Evolutionary conservation across 495 filamentous ascomycete genomes (phyloP).

Genomic region (Cryomyces antarcticus): DNA sequence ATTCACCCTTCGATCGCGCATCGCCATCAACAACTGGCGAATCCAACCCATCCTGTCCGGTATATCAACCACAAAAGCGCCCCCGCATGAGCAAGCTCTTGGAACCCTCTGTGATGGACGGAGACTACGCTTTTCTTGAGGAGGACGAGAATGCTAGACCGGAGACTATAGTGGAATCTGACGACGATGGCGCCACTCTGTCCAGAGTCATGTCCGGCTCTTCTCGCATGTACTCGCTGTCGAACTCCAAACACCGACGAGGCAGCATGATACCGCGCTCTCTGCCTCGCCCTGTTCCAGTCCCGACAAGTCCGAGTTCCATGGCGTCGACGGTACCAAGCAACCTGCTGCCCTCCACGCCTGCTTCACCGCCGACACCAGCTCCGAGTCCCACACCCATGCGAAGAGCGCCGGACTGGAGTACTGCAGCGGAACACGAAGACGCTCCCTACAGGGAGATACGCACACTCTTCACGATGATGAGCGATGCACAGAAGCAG

Average conservation of each 20-base stretch:
- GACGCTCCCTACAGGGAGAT: constrained; percentile 33
- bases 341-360: constrained; percentile 43
- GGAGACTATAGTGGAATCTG: neutral
- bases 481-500: constrained; percentile 34
- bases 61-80: no score
- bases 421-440: constrained; percentile 34
- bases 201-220: neutral
- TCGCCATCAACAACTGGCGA: no score
- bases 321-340: constrained; percentile 28
- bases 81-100: no score
- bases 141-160: neutral
- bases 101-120: neutral
- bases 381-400: constrained; percentile 47
- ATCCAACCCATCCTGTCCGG: no score
- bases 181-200: neutral
- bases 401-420: constrained; percentile 38
- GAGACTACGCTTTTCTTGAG: neutral
- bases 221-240: neutral
- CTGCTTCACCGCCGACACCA: constrained; percentile 47
- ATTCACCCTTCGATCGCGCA: no score
- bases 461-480: constrained; percentile 31
- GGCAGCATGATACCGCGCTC: constrained; percentile 2
- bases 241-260: neutral
- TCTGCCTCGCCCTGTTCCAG: constrained; percentile 25
- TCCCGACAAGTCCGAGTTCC: constrained; percentile 31